These are phyloP conservation scores for Trichocladium antarcticum DNA, from an alignment of 495 filamentous ascomycete genomes.

Conservation along the genomic window DNA sequence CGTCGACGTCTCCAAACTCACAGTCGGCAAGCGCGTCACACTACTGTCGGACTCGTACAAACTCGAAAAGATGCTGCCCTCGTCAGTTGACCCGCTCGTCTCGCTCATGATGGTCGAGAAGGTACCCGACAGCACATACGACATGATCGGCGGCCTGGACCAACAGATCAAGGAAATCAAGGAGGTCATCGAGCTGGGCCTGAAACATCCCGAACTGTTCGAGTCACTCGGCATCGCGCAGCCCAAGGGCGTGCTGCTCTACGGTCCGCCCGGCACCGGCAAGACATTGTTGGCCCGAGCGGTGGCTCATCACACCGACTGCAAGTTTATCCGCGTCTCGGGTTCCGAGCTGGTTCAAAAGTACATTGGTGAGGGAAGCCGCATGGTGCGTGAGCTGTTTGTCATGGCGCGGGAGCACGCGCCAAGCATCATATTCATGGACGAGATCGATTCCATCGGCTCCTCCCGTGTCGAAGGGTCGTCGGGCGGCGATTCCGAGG, in stretches of 20 bases:
- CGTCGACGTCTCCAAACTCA: conserved; percentile 92
- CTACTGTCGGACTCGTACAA: conserved; percentile 94
- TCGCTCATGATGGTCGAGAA: conserved; percentile 99
- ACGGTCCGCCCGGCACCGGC: conserved; percentile 92
- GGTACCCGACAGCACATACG: conserved; percentile 98
- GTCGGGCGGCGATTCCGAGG: conserved; percentile 94
- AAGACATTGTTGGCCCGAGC: conserved; percentile 94
- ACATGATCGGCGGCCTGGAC: conserved; percentile 98
- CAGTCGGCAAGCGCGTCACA: conserved; percentile 92
- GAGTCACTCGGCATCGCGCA: conserved; percentile 97
- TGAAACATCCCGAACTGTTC: conserved; percentile 97
- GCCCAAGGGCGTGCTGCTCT: conserved; percentile 93
- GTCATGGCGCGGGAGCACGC: conserved; percentile 98
- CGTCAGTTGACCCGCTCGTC: conserved; percentile 92
- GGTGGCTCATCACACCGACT: conserved; percentile 95
- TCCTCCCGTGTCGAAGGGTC: conserved; percentile 92
- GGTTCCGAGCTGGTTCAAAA: conserved; percentile 97
- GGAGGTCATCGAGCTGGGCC: conserved; percentile 96
- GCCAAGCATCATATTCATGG: conserved; percentile 99
- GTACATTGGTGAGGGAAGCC: conserved; percentile 95
- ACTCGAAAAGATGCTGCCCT: conserved; percentile 94
- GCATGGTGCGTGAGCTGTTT: conserved; percentile 98
- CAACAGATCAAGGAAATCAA: conserved; percentile 99
- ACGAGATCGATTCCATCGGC: conserved; percentile 98
- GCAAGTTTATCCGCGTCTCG: conserved; percentile 95